These are phyloP conservation scores for Mucor piriformis DNA, from an alignment of 371 early-diverging fungal genomes.

Conservation along the genomic window DNA sequence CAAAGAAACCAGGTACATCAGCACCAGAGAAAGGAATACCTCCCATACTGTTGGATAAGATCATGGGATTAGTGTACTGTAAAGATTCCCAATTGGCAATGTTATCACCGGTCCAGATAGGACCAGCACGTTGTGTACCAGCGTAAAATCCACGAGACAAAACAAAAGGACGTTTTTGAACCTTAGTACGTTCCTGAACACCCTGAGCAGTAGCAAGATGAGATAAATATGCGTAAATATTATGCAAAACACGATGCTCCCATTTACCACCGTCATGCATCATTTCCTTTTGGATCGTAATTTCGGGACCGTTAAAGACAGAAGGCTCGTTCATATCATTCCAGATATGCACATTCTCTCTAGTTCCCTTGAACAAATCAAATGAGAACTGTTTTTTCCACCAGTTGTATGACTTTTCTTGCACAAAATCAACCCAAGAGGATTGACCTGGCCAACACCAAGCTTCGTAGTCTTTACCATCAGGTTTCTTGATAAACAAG, in stretches of 20 bases:
- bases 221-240: constrained; percentile 77
- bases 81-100: constrained; percentile 84
- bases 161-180: constrained; percentile 80
- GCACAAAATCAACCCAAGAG: constrained; percentile 86
- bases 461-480: constrained; percentile 77
- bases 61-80: constrained; percentile 77
- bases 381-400: constrained; percentile 78
- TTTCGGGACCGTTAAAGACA: constrained; percentile 90
- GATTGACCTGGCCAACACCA: constrained; percentile 96
- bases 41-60: constrained; percentile 71
- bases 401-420: constrained; percentile 79
- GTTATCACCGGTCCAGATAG: constrained; percentile 95
- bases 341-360: constrained; percentile 82
- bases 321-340: constrained; percentile 97
- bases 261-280: constrained; percentile 70
- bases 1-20: constrained; percentile 94
- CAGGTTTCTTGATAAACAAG: constrained; percentile 78
- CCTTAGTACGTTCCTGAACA: constrained; percentile 52
- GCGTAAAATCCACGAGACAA: constrained; percentile 89
- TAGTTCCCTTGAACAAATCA: constrained; percentile 75
- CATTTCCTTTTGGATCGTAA: constrained; percentile 90
- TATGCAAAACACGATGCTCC: constrained; percentile 92
- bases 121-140: constrained; percentile 85
- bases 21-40: constrained; percentile 86
- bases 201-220: constrained; percentile 63